Evolutionary conservation across 2,329 filamentous ascomycete genomes (phyloP).

Genomic region (Zymoseptoria crescenta): DNA sequence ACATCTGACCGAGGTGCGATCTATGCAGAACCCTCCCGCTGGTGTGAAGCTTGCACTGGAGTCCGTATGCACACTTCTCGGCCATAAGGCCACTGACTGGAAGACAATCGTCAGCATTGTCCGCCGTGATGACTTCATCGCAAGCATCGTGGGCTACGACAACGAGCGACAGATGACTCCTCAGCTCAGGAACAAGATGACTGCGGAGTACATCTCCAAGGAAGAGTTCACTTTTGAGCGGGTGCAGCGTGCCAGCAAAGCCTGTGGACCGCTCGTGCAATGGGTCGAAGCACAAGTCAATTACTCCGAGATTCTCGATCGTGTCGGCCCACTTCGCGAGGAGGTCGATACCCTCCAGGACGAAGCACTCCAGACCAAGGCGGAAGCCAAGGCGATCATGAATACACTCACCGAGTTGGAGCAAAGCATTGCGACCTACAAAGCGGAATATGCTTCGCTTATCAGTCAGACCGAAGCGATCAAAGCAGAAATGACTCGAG

Average conservation of each 20-base stretch:
- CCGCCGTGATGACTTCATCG: slow-evolving; percentile 91
- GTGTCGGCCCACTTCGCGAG: slow-evolving; percentile 82
- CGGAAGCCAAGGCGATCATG: slow-evolving; percentile 84
- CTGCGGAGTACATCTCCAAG: slow-evolving; percentile 82
- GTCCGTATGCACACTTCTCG: slow-evolving; percentile 90
- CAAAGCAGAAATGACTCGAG: slow-evolving; percentile 91
- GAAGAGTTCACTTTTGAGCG: slow-evolving; percentile 94
- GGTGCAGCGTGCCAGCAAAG: slow-evolving; percentile 92
- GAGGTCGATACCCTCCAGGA: slow-evolving; percentile 85
- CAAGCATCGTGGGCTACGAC: slow-evolving; percentile 94
- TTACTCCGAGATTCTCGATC: slow-evolving; percentile 94
- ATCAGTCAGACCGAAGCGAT: slow-evolving; percentile 97
- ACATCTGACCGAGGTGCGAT: slow-evolving; percentile 93
- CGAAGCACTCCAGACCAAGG: slow-evolving; percentile 83
- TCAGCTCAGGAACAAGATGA: slow-evolving; percentile 75
- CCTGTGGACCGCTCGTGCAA: slow-evolving; percentile 91
- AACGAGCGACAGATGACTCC: slow-evolving; percentile 94
- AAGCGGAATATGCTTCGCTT: slow-evolving; percentile 87
- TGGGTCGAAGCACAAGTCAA: slow-evolving; percentile 96
- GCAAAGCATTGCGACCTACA: slow-evolving; percentile 87
- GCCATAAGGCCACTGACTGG: slow-evolving; percentile 85
- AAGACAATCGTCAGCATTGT: slow-evolving; percentile 83
- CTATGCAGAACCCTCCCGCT: slow-evolving; percentile 85
- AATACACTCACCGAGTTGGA: slow-evolving; percentile 79
- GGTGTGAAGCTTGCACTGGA: slow-evolving; percentile 89